Percentiles rank a stretch among this genome's conserved stretches.
Conservation (phyloP, 768 basidiomycete species). For the Daedalea quercina region DNA sequence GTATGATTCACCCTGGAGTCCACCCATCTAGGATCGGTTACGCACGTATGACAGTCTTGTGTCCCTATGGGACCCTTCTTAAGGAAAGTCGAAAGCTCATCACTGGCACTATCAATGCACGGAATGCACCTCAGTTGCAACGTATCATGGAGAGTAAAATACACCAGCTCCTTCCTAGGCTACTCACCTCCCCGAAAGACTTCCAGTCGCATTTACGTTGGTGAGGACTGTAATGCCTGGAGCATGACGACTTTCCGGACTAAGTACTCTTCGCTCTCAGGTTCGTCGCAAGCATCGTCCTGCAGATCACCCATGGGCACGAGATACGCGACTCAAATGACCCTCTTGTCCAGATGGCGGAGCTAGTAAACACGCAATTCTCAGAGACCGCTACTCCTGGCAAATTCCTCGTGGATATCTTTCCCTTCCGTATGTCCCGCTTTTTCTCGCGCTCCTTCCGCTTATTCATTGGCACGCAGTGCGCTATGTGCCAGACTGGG, state of each 20-base stretch:
- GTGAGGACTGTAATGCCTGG: not conserved
- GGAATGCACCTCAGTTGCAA: not conserved
- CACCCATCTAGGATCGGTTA: conserved; percentile 2
- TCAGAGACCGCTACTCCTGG: conserved; percentile 26
- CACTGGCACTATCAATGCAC: not conserved
- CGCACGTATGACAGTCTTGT: conserved; percentile 3
- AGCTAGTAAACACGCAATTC: conserved; percentile 22
- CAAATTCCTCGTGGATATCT: conserved; percentile 29
- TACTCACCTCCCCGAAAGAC: conserved; percentile 4
- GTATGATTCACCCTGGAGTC: not conserved
- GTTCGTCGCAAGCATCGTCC: conserved; percentile 2
- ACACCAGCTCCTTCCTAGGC: conserved; percentile 1
- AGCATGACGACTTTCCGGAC: no score
- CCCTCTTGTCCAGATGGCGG: conserved; percentile 18
- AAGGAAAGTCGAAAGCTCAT: conserved; percentile 14
- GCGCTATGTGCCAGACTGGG: conserved; percentile 17
- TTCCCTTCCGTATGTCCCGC: conserved; percentile 7
- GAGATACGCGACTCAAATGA: conserved; percentile 20
- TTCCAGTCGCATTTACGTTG: conserved; percentile 9
- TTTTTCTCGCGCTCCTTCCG: not conserved
- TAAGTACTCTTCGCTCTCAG: not conserved
- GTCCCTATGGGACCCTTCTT: conserved; percentile 14
- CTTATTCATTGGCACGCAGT: conserved; percentile 13
- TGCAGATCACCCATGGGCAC: conserved; percentile 23
- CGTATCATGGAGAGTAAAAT: not conserved